Evolutionary conservation across 805 yeast genomes (phyloP).

Genomic region (Zygoascus flipseniorum): DNA sequence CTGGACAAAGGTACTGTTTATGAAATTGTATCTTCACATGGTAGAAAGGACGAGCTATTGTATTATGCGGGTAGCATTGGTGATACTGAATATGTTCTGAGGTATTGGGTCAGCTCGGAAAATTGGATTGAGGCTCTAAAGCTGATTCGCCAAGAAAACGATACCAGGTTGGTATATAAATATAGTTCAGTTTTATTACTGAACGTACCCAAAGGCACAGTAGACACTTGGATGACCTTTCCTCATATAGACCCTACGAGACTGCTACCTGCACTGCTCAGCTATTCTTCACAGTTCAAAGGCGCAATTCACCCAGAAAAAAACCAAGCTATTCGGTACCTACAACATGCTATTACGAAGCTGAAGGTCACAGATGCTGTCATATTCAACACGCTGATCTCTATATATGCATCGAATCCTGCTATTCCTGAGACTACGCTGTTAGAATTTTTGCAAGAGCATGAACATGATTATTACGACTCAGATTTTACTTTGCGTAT

Average conservation of each 20-base stretch:
- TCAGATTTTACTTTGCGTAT: conserved; percentile 67
- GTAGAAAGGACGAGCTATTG: conserved; percentile 54
- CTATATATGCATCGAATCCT: conserved; percentile 51
- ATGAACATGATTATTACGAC: conserved; percentile 41
- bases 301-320: conserved; percentile 26
- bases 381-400: conserved; percentile 62
- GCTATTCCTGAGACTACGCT: conserved; percentile 38
- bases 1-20: conserved; percentile 64
- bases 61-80: conserved; percentile 57
- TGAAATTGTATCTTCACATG: conserved; percentile 61
- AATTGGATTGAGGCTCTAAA: conserved; percentile 69
- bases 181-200: conserved; percentile 61
- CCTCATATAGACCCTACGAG: conserved; percentile 48
- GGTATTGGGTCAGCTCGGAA: conserved; percentile 58
- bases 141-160: conserved; percentile 37
- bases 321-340: conserved; percentile 60
- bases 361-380: conserved; percentile 36
- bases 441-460: conserved; percentile 41
- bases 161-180: conserved; percentile 46
- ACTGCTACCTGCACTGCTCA: conserved; percentile 67
- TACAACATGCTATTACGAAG: conserved; percentile 45
- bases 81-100: conserved; percentile 62
- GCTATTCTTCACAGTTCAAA: conserved; percentile 37
- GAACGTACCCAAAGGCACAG: conserved; percentile 60
- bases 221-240: conserved; percentile 67